phyloP scores from a whole-genome alignment of 176 grass and related monocot species.

The Paspalum vaginatum region DNA sequence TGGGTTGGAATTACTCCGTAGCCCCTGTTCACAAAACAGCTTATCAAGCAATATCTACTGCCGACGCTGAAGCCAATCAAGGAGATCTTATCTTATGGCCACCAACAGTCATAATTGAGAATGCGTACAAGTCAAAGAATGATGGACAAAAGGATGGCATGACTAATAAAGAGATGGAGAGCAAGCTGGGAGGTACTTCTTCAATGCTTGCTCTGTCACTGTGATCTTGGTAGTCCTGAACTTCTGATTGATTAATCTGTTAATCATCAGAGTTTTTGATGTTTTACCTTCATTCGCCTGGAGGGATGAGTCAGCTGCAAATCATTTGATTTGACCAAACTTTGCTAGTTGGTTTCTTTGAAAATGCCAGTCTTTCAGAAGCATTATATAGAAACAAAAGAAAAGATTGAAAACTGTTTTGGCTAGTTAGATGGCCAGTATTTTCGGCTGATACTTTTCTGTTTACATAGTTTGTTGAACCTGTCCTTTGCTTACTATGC shows the following conservation, averaged over 20 bases:
- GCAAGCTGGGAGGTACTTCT: conserved; percentile 85
- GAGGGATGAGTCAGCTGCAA: neutral
- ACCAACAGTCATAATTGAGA: conserved; percentile 84
- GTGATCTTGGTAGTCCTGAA: conserved; percentile 33
- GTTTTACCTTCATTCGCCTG: conserved; percentile 30
- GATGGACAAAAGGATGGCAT: conserved; percentile 63
- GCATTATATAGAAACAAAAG: neutral
- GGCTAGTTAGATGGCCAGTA: neutral
- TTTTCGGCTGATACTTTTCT: neutral
- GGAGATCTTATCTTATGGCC: conserved; percentile 96
- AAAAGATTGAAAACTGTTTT: conserved; percentile 2
- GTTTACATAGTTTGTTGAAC: neutral
- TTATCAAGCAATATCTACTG: conserved; percentile 71
- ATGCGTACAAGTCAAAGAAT: conserved; percentile 67
- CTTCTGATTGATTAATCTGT: conserved; percentile 36
- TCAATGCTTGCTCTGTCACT: conserved; percentile 42
- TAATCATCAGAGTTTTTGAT: conserved; percentile 27
- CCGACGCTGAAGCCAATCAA: conserved; percentile 77
- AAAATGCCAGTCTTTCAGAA: neutral
- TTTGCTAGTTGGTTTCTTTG: conserved; percentile 13
- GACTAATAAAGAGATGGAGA: conserved; percentile 84
- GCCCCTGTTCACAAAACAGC: conserved; percentile 69
- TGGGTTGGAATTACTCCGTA: conserved; percentile 88
- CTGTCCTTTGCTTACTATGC: neutral
- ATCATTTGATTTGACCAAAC: conserved; percentile 25